Evolutionary conservation across 1,139 yeast genomes (phyloP), one percentile per base, ranked within the genome.

Genomic region (Geotrichum siamense): DNA sequence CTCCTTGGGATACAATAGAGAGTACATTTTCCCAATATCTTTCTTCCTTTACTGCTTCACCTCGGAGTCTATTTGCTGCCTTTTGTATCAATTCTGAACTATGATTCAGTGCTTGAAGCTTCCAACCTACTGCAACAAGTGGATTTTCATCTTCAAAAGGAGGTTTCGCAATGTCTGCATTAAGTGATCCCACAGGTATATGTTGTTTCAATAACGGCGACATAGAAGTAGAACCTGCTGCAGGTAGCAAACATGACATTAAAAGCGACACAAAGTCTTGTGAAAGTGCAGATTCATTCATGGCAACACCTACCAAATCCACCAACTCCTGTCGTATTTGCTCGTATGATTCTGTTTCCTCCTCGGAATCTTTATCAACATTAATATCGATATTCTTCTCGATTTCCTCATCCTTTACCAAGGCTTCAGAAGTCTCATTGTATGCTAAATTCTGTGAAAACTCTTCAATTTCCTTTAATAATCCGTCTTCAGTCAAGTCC

Each of bases 251-350:
- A 13, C 86, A 74, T n/a, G 96, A 82, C 38, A 91, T 70, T 45
- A 93, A 65, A 48, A 91, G 69, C 1, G 96, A 85, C 1, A 89
- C 82, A 54, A 89, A 84, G 58, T 91, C 98, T 48, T 89, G 68
- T 1, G 95, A 80, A 34, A 91, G 65, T 0, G 96, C 87, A 0
- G 94, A 79, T 59, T 91, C 97, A 59, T 91, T 91, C 55, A 84
- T 69, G 0, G 98, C 96, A 2, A 75, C 63, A 48, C 39, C 30
- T 26, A 87, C 71, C 41, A 74, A 69, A 23, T 69, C 70, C 19
- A 79, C 58, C 44, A 85, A 69, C 49, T 79, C 79, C 15, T 68
- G 60, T 49, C 83, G 77, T 22, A 78, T 71, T 43, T 70, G 71
- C 42, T 70, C 71, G 54, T 82, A 81, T 13, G 45, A 47, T 17